phyloP scores from a whole-genome alignment of 1,139 yeast species.

The Blastobotrys malaysiensis region DNA sequence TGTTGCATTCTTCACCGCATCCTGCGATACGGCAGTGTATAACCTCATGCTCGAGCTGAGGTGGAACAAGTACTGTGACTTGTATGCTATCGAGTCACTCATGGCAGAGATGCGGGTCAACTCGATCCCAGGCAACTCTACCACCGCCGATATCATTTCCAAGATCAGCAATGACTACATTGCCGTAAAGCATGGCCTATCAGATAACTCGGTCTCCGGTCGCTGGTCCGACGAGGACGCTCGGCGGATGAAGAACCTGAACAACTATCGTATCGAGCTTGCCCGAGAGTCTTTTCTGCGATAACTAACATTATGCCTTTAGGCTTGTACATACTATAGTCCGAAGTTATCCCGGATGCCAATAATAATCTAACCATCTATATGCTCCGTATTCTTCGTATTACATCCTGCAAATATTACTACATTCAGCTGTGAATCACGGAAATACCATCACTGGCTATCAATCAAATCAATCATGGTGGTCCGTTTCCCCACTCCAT shows the following conservation, averaged over 20 bases:
- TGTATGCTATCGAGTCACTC: constrained; percentile 33
- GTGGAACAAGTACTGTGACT: constrained; percentile 39
- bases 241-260: constrained; percentile 28
- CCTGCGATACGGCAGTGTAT: constrained; percentile 39
- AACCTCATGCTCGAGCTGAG: constrained; percentile 35
- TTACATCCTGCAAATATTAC: no score
- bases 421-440: no score
- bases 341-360: no score
- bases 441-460: no score
- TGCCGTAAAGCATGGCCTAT: constrained; percentile 23
- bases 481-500: background rate
- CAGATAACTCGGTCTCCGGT: constrained; percentile 9
- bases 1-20: constrained; percentile 35
- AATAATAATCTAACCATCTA: no score
- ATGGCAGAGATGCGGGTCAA: constrained; percentile 41
- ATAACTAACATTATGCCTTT: background rate
- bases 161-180: constrained; percentile 25
- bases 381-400: no score
- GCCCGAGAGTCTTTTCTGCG: background rate
- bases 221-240: constrained; percentile 35
- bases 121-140: constrained; percentile 38
- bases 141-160: constrained; percentile 33
- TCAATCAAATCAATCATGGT: background rate
- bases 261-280: constrained; percentile 25
- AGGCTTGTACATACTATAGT: no score